Conservation (phyloP, 2,329 filamentous ascomycete species). For the Colletotrichum echinochloae region DNA sequence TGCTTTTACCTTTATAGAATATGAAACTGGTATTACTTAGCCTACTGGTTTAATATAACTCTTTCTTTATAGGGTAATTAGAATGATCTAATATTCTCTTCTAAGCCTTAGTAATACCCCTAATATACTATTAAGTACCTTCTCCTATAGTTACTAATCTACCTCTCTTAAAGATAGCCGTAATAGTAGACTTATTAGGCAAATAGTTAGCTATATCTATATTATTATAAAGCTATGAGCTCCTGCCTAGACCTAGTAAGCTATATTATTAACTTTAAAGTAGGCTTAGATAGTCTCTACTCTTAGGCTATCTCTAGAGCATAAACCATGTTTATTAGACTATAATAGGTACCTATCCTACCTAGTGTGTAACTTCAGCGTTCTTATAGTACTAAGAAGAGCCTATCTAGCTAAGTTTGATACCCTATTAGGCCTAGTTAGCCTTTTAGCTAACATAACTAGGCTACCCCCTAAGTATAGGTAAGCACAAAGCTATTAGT, state of each 20-base stretch:
- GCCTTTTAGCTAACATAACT: not conserved
- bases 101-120: no score
- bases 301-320: not conserved
- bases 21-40: not conserved
- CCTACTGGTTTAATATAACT: not conserved
- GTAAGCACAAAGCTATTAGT: not conserved
- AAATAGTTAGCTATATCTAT: not conserved
- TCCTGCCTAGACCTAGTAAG: no score
- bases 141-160: not conserved
- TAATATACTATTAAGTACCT: no score
- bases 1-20: not conserved
- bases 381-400: not conserved
- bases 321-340: not conserved
- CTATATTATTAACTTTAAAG: not conserved
- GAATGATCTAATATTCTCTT: no score
- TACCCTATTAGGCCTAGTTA: not conserved
- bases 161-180: not conserved
- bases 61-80: not conserved
- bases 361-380: not conserved
- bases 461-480: slow-evolving; percentile 3
- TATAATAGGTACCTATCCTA: not conserved
- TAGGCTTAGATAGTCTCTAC: not conserved
- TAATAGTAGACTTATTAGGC: not conserved
- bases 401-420: not conserved
- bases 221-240: not conserved